These are phyloP conservation scores for Camellia japonica DNA, from an alignment of 148 eudicot genomes.

Conservation along the genomic window DNA sequence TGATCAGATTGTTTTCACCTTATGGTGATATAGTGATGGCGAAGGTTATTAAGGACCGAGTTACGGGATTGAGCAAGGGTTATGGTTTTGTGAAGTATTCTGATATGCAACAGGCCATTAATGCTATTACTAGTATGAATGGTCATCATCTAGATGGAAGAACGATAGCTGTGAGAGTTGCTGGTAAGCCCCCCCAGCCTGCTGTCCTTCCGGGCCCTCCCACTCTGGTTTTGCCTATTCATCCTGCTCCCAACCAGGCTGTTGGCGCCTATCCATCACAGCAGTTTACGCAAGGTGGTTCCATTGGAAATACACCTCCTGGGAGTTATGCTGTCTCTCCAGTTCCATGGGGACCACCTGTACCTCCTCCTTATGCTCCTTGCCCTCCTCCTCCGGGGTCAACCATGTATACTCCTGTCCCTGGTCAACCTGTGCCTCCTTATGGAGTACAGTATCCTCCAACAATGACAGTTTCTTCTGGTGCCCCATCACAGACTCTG, in stretches of 20 bases:
- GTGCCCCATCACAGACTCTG: slow-evolving; percentile 34
- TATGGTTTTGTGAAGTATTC: slow-evolving; percentile 95
- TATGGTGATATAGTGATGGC: slow-evolving; percentile 87
- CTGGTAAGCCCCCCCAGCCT: slow-evolving; percentile 88
- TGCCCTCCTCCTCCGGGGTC: slow-evolving; percentile 62
- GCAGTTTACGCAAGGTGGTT: slow-evolving; percentile 58
- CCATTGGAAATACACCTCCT: slow-evolving; percentile 45
- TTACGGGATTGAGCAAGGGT: slow-evolving; percentile 75
- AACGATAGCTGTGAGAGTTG: slow-evolving; percentile 84
- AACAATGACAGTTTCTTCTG: slow-evolving; percentile 40
- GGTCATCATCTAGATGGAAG: slow-evolving; percentile 74
- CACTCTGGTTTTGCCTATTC: slow-evolving; percentile 42
- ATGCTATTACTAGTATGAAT: slow-evolving; percentile 75
- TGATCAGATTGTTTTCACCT: slow-evolving; percentile 64
- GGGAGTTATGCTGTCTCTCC: slow-evolving; percentile 51
- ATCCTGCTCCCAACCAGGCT: slow-evolving; percentile 46
- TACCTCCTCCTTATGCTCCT: slow-evolving; percentile 57
- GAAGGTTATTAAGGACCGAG: slow-evolving; percentile 75
- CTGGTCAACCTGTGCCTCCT: slow-evolving; percentile 50
- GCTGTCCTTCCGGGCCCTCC: slow-evolving; percentile 63
- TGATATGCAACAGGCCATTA: slow-evolving; percentile 63
- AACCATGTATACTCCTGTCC: slow-evolving; percentile 30
- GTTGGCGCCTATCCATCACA: slow-evolving; percentile 65
- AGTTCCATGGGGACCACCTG: slow-evolving; percentile 80
- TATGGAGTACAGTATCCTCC: slow-evolving; percentile 68